Evolutionary conservation across 1,284 basidiomycete genomes (phyloP), one percentile per base, ranked within the genome.

Genomic region (Vanrija sp.): DNA sequence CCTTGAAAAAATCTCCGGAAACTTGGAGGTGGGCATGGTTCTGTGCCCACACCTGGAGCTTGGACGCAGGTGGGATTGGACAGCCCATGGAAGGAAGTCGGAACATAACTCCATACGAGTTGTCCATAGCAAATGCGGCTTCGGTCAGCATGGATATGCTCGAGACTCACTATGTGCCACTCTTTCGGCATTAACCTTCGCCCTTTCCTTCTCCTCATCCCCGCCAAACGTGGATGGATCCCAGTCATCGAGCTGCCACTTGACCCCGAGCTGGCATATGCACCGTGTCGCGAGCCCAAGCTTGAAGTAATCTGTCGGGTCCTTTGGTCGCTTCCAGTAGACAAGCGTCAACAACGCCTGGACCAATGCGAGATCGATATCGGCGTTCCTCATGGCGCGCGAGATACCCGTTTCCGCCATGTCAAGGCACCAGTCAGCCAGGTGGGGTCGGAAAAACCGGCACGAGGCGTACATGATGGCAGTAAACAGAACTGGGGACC

Each of bases 211-310:
- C n/a, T 49, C 47, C 14, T 38, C 28, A 16, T 34, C 34, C 4
- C 12, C 14, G 12, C 9, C 34, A 9, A 19, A 29, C n/a, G 18
- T 43, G 6, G 42, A 8, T 14, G 39, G 49, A 25, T 50, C 40
- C 40, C 39, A 44, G 28, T 28, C 40, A 7, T 39, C 26, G 14
- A 43, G 7, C n/a, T 54, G 25, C 56, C 52, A 58, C 44, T 43
- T 12, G 25, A 58, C 38, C 1, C 56, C 25, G 26, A 67, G 55
- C 54, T 67, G 65, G 16, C 50, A 57, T 1, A 64, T 62, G n/a
- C 59, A 51, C 1, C 67, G 60, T 6, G 64, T 55, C 0, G 63
- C 65, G 26, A 60, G 58, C 14, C 64, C 67, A 7, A 64, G 38
- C 14, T 65, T 64, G n/a, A 49, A 43, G 47, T 57, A 66, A 3